Evolutionary conservation across 352 stramenopile species (phyloP).

Genomic region (Pythium utonaiense): DNA sequence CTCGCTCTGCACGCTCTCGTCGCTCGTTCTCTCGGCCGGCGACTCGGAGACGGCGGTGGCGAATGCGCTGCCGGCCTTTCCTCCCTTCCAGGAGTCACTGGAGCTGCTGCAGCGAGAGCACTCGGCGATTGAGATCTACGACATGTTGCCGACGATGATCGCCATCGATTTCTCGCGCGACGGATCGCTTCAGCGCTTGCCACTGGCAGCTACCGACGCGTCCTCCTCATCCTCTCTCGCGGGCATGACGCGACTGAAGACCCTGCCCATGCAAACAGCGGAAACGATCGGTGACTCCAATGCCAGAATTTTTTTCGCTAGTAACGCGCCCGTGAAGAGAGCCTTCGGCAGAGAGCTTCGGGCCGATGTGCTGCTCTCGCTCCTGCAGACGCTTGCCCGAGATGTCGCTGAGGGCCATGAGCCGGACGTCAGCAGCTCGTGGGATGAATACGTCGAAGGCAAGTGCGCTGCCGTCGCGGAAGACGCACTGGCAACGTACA

Average conservation of each 20-base stretch:
- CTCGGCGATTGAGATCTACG: constrained; percentile 45
- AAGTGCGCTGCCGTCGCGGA: constrained; percentile 47
- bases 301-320: constrained; percentile 25
- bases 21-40: constrained; percentile 50
- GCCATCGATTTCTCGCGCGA: constrained; percentile 45
- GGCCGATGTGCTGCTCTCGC: constrained; percentile 40
- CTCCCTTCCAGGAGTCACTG: constrained; percentile 43
- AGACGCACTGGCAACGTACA: constrained; percentile 66
- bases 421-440: constrained; percentile 55
- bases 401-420: constrained; percentile 31
- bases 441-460: constrained; percentile 62
- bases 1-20: constrained; percentile 54
- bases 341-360: constrained; percentile 64
- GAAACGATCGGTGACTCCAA: neutral
- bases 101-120: constrained; percentile 44
- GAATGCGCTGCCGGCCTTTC: constrained; percentile 25
- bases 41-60: constrained; percentile 15
- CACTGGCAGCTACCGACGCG: neutral
- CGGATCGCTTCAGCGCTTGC: constrained; percentile 19
- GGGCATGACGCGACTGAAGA: constrained; percentile 41
- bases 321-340: constrained; percentile 43
- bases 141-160: constrained; percentile 53
- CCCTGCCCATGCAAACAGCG: constrained; percentile 12
- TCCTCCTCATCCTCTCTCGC: constrained; percentile 19
- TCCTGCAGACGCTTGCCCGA: constrained; percentile 33